phyloP scores from a whole-genome alignment of 2,329 filamentous ascomycete genomes.

The Aspergillus versicolor region DNA sequence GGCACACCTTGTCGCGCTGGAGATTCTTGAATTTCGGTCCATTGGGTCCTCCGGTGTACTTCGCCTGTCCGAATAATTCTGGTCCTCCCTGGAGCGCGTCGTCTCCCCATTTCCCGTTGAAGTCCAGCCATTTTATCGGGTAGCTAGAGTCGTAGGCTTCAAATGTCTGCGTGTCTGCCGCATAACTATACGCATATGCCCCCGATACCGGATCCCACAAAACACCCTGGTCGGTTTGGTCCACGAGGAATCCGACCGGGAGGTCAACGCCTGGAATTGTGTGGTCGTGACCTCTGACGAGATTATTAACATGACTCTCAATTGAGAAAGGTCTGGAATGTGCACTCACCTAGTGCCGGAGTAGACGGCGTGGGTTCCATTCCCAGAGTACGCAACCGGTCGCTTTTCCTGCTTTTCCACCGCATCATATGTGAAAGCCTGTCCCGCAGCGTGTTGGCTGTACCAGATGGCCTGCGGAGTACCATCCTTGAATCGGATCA shows the following conservation, averaged over 20 bases:
- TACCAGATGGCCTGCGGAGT: conserved; percentile 60
- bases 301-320: background rate
- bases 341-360: conserved; percentile 49
- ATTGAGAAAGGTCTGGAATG: background rate
- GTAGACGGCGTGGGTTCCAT: conserved; percentile 66
- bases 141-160: conserved; percentile 45
- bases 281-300: conserved; percentile 57
- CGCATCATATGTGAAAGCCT: conserved; percentile 61
- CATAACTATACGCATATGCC: conserved; percentile 58
- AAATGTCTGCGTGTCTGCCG: conserved; percentile 44
- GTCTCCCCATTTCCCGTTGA: conserved; percentile 63
- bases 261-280: conserved; percentile 62
- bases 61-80: conserved; percentile 54
- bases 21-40: conserved; percentile 62
- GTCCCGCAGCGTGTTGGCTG: conserved; percentile 61
- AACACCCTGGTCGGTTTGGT: conserved; percentile 55
- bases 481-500: conserved; percentile 63
- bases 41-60: conserved; percentile 59
- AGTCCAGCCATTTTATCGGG: conserved; percentile 58
- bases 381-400: conserved; percentile 59
- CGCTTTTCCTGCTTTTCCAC: conserved; percentile 55
- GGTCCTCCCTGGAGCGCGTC: conserved; percentile 54
- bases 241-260: conserved; percentile 52
- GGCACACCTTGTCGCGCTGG: conserved; percentile 57
- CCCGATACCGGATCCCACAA: conserved; percentile 61